Evolutionary conservation across 1,139 yeast species (phyloP).

Genomic region (Diutina catenulata): DNA sequence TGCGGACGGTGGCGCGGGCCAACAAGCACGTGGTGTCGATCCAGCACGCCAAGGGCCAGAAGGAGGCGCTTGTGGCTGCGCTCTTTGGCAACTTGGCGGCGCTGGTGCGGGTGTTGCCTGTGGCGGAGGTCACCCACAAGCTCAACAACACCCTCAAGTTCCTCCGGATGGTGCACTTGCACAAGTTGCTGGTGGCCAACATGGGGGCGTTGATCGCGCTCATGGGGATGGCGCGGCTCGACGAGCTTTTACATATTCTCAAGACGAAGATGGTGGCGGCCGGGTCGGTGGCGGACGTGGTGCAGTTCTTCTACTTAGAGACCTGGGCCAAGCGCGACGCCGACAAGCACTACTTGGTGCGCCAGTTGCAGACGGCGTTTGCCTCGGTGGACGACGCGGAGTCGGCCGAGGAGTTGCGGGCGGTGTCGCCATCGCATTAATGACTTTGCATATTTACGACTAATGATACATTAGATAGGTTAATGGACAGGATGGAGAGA

Average conservation of each 20-base stretch:
- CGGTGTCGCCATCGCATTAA: too few species aligned
- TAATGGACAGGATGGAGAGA: too few species aligned
- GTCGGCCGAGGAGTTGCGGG: too few species aligned
- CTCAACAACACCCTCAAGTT: slow-evolving; percentile 1
- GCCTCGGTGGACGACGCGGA: too few species aligned
- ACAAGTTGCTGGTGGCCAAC: neutral
- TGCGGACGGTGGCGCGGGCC: neutral
- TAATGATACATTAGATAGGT: too few species aligned
- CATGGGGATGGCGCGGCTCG: neutral
- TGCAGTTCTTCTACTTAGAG: slow-evolving; percentile 1
- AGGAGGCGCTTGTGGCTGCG: neutral
- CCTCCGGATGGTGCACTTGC: slow-evolving; percentile 1
- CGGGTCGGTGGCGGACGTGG: neutral
- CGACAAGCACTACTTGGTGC: too few species aligned
- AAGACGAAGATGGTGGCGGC: neutral
- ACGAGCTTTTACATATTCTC: slow-evolving; percentile 1
- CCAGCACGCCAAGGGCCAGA: neutral
- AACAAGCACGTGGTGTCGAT: slow-evolving; percentile 1
- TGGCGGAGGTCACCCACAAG: neutral
- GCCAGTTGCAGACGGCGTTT: too few species aligned
- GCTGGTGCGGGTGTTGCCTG: neutral
- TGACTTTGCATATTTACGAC: too few species aligned
- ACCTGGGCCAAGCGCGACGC: too few species aligned
- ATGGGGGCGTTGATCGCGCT: neutral
- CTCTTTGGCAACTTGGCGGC: neutral